phyloP scores from a whole-genome alignment of 805 yeast species.

The Kazachstania taianensis region DNA sequence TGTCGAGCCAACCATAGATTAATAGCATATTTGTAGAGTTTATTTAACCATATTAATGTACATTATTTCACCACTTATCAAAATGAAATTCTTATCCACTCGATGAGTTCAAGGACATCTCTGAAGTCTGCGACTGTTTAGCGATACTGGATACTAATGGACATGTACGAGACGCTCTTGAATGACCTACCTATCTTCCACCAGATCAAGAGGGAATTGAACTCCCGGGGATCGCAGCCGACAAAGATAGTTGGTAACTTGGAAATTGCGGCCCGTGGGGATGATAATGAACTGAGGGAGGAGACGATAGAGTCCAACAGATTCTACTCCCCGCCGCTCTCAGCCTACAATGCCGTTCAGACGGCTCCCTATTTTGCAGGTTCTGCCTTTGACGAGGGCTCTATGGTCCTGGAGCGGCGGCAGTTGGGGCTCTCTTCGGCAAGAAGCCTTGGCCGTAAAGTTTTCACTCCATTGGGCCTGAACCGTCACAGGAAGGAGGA shows the following conservation, averaged over 20 bases:
- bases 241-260: no score
- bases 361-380: constrained; percentile 12
- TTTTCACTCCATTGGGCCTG: constrained; percentile 50
- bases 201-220: not conserved
- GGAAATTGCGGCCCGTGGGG: no score
- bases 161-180: constrained; percentile 1
- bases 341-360: constrained; percentile 19
- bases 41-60: no score
- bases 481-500: no score
- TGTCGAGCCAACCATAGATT: no score
- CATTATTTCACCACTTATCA: no score
- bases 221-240: no score
- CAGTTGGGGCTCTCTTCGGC: constrained; percentile 17
- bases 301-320: no score
- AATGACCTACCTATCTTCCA: constrained; percentile 4
- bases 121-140: not conserved
- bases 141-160: not conserved
- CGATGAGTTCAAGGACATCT: no score
- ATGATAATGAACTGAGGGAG: no score
- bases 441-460: constrained; percentile 37
- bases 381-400: not conserved
- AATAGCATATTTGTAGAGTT: no score
- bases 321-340: constrained; percentile 12
- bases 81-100: no score
- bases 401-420: not conserved